Base-by-base conservation (phyloP, 2,329 filamentous ascomycete species). In the Metarhizium humberi region DNA sequence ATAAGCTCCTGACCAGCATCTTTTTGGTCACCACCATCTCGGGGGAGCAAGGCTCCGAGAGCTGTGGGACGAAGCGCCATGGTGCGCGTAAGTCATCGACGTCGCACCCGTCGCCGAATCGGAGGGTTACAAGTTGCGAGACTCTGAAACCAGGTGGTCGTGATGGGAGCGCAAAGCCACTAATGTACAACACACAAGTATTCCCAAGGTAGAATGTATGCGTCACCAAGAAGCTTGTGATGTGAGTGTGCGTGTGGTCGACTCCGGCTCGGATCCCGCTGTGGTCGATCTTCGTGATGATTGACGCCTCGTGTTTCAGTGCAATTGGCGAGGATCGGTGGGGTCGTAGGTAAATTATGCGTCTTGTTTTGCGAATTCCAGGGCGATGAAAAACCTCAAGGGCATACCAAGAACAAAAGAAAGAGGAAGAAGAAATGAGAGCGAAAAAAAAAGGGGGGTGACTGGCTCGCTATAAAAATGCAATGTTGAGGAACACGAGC, bases 1-100 rank as follows among this genome's bases (percentile, higher is more conserved):
- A 81, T 67, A 54, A 81, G 67, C 65, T 79, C 69, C 50, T 75
- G 58, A 34, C 69, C 74, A 1, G 71, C 61, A 55, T 73, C 70
- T 30, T 57, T 53, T 29, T 47, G 45, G 8, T 57, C 52, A 13
- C 5, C 2, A 8, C 29, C 47, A 13, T 56, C 50, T 34, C 55
- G 42, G 20, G 48, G 11, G 29, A 48, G n/a, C 16, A 56, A 18
- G 30, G 45, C 51, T 40, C 52, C 16, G 30, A 20, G 18, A 6
- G 29, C 42, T 51, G 45, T 20, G 20, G 6, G 50, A 34, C 20
- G n/a, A 34, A 7, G 3, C n/a, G 14, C 13, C 50, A 46, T 46
- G 40, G 36, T 18, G 6, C 14, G 36, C 8, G 10, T 6, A 8
- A 30, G 6, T 14, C 16, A 47, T 14, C 10, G 32, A 38, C 6